These are phyloP conservation scores for Tetradesmus lagerheimii DNA, from an alignment of 139 green algal genomes.

Conservation along the genomic window DNA sequence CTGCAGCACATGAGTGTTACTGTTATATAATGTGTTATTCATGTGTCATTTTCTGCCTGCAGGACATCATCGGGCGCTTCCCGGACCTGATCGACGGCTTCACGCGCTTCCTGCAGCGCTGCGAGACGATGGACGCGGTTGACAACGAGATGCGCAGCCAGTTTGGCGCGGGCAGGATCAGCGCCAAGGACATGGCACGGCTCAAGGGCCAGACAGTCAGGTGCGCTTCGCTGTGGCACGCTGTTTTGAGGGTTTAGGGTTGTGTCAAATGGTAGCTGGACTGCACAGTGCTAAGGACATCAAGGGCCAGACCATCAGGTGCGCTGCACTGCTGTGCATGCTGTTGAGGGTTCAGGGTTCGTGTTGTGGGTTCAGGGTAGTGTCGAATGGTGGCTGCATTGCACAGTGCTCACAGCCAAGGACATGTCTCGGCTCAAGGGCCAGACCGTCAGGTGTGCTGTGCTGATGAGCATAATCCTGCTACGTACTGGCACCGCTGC, in stretches of 20 bases:
- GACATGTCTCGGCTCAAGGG: constrained; percentile 45
- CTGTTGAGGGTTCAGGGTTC: too few relatives aligned
- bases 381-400: too few relatives aligned
- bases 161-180: constrained; percentile 39
- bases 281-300: too few relatives aligned
- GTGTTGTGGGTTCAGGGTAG: background rate
- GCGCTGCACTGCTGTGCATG: background rate
- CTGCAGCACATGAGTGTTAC: too few relatives aligned
- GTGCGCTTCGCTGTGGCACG: background rate
- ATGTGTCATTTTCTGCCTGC: background rate
- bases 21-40: too few relatives aligned
- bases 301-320: constrained; percentile 32
- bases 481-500: too few relatives aligned
- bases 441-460: background rate
- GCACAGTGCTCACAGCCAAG: too few relatives aligned
- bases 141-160: constrained; percentile 53
- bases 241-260: background rate
- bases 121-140: constrained; percentile 55
- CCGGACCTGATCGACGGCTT: constrained; percentile 87
- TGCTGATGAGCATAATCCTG: too few relatives aligned
- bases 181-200: constrained; percentile 37
- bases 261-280: too few relatives aligned
- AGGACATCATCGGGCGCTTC: constrained; percentile 91
- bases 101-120: constrained; percentile 68
- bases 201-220: constrained; percentile 30